A percentile compares a stretch with the other conserved stretches of the same genome.
Evolutionary conservation across 192 early-diverging fungal genomes (phyloP).

Genomic region (Podila minutissima): DNA sequence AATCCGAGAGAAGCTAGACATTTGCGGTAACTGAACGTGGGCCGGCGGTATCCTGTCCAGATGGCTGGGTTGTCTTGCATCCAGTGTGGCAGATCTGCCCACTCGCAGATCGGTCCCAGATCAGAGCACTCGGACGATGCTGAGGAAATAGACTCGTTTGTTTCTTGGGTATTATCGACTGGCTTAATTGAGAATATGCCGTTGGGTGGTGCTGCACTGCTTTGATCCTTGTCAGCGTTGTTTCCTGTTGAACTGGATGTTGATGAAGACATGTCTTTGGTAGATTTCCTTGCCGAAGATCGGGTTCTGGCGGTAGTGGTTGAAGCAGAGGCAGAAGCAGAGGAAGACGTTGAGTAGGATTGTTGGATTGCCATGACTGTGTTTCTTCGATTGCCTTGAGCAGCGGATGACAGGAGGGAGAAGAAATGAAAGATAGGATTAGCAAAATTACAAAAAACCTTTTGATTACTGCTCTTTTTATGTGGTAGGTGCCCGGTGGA

Average conservation of each 20-base stretch:
- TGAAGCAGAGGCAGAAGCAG: not conserved
- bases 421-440: too few species aligned
- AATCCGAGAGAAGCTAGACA: constrained; percentile 83
- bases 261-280: not conserved
- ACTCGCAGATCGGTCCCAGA: constrained; percentile 23
- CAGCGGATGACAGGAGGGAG: too few species aligned
- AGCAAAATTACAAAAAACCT: too few species aligned
- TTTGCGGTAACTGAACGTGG: constrained; percentile 75
- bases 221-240: not conserved
- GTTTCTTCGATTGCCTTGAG: too few species aligned
- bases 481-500: too few species aligned
- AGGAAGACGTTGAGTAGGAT: not conserved
- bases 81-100: constrained; percentile 75
- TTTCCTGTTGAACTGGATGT: not conserved
- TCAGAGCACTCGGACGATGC: not conserved
- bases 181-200: constrained; percentile 15
- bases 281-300: not conserved
- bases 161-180: not conserved
- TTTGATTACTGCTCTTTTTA: too few species aligned
- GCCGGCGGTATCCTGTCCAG: constrained; percentile 81
- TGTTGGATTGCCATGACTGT: too few species aligned
- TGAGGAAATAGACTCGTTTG: too few species aligned
- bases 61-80: constrained; percentile 88
- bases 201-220: not conserved
- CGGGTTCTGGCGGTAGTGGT: not conserved